phyloP scores from a whole-genome alignment of 805 yeast species.

The Naumovozyma castellii region DNA sequence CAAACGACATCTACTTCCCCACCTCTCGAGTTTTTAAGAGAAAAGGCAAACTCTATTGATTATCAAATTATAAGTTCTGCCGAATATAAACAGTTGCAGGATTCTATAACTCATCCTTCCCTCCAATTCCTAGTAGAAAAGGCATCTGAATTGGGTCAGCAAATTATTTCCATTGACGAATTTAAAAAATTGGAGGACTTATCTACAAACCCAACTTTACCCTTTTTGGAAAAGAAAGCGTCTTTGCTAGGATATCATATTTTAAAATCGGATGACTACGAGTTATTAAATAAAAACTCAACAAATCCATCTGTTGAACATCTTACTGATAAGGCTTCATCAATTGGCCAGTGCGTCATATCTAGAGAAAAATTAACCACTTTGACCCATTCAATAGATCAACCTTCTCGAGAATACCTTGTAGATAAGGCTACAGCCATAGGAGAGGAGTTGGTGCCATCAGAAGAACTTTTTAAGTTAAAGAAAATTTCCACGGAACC shows the following conservation, averaged over 20 bases:
- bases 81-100: slow-evolving; percentile 3
- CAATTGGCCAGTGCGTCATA: not conserved
- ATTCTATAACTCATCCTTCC: slow-evolving; percentile 14
- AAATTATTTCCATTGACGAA: not conserved
- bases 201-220: slow-evolving; percentile 7
- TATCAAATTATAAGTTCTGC: not conserved
- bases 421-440: slow-evolving; percentile 4
- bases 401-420: slow-evolving; percentile 6
- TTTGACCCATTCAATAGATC: not conserved
- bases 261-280: too few relatives aligned
- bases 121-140: slow-evolving; percentile 20
- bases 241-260: too few relatives aligned
- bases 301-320: slow-evolving; percentile 1
- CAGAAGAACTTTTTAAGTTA: not conserved
- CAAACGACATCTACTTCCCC: slow-evolving; percentile 5
- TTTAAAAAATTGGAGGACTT: slow-evolving; percentile 3
- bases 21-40: slow-evolving; percentile 5
- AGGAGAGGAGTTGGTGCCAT: not conserved
- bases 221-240: slow-evolving; percentile 16
- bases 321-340: not conserved
- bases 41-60: slow-evolving; percentile 1
- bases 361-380: not conserved
- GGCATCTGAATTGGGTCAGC: slow-evolving; percentile 11
- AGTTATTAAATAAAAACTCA: too few relatives aligned
- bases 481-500: slow-evolving; percentile 7